Evolutionary conservation across 1,284 basidiomycete species (phyloP), one percentile per base, ranked within the genome.

Genomic region (Testicularia cyperi): DNA sequence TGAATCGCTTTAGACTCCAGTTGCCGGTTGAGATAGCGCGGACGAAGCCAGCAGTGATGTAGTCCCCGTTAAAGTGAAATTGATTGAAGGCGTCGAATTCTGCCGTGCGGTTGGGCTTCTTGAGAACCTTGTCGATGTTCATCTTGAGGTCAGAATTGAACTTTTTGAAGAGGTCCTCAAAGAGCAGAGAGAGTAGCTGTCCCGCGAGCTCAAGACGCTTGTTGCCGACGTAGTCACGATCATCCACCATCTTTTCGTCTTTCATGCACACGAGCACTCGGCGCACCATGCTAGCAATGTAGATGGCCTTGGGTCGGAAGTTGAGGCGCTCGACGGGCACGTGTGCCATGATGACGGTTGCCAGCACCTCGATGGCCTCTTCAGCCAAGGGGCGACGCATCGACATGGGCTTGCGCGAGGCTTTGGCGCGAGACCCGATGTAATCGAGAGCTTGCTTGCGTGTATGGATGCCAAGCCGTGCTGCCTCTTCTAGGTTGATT

Each of bases 11-110:
- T 44, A 98, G 81, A 19, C 90, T 92, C 95, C 95, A 99, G 75
- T 99, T 99, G 6, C 95, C 95, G 0, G 95, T 99, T 9, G 94
- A 96, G 66, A 99, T 98, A 19, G 96, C 94, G 41, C 95, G 88
- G 24, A 92, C 88, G 70, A 99, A 97, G 22, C 95, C 96, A 6
- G 89, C 83, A 7, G 94, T 97, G 76, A 99, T 91, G 66, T 91
- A 88, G 72, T 98, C 92, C 39, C 79, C 79, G 51, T 80, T 79
- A 78, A 94, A 90, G 70, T 88, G 85, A 84, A 95, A 88, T 13
- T 88, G 90, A 74, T 90, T 92, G 81, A 87, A 89, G 6, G 94
- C 92, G 72, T 98, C 95, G 68, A 95, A 97, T 73, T 95, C 90
- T 65, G 84, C 88, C 6, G 95, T 94, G 19, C 95, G 86, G 14